A percentile compares a stretch with the other conserved stretches of the same genome.
These are phyloP conservation scores for Talaromyces sp. DNA, from an alignment of 2,329 filamentous ascomycete species.

Conservation along the genomic window DNA sequence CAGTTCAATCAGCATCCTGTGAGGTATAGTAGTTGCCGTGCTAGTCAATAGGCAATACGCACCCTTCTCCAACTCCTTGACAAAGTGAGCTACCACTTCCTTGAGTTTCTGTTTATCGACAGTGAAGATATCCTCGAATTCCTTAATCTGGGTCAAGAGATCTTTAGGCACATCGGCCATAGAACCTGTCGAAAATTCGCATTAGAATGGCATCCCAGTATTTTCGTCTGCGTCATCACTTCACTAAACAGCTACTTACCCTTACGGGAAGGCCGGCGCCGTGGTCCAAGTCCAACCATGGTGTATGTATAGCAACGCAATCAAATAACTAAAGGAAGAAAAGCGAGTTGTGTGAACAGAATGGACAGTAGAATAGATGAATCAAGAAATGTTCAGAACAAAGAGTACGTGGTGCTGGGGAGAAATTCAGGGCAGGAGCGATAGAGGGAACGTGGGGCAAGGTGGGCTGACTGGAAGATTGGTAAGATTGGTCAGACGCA, in stretches of 20 bases:
- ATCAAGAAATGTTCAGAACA: background rate
- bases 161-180: constrained; percentile 88
- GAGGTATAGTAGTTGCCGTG: background rate
- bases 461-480: background rate
- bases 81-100: constrained; percentile 84
- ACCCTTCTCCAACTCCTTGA: constrained; percentile 84
- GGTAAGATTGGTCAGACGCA: background rate
- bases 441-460: constrained; percentile 3
- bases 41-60: constrained; percentile 20
- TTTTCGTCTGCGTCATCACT: constrained; percentile 1
- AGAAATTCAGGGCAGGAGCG: background rate
- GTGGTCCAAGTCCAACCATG: constrained; percentile 66
- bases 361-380: background rate
- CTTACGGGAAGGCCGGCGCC: constrained; percentile 67
- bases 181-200: constrained; percentile 60
- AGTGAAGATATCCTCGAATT: constrained; percentile 79
- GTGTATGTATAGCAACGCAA: constrained; percentile 29
- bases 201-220: constrained; percentile 16
- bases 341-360: constrained; percentile 7
- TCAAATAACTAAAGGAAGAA: background rate
- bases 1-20: constrained; percentile 15
- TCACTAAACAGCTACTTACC: constrained; percentile 54
- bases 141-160: constrained; percentile 75
- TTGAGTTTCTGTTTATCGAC: constrained; percentile 79
- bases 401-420: constrained; percentile 10